Percentiles rank a stretch among this genome's conserved stretches.
These are phyloP conservation scores for Blakeslea trispora DNA, from an alignment of 371 early-diverging fungal genomes.

Conservation along the genomic window DNA sequence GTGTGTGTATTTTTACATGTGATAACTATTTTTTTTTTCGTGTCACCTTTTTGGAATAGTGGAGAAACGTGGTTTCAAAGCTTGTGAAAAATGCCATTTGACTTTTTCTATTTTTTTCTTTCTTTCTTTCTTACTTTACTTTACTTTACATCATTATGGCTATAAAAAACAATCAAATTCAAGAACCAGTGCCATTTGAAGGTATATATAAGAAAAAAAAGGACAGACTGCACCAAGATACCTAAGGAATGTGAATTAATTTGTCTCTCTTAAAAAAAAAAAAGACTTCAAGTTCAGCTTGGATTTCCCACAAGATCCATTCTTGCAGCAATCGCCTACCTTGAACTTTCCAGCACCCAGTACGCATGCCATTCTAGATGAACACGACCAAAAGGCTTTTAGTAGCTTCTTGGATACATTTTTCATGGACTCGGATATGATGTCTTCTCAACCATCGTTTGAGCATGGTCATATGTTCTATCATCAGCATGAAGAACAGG, in stretches of 20 bases:
- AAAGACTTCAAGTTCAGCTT: slow-evolving; percentile 17
- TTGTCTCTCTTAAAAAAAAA: no score
- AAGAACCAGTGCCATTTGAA: slow-evolving; percentile 39
- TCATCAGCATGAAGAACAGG: no score
- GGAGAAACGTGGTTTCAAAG: slow-evolving; percentile 20
- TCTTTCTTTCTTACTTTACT: slow-evolving; percentile 7
- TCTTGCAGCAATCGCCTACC: slow-evolving; percentile 15
- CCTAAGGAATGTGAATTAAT: background rate
- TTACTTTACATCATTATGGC: slow-evolving; percentile 9
- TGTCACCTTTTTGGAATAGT: slow-evolving; percentile 13
- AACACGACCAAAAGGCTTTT: slow-evolving; percentile 48
- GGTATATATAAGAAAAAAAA: slow-evolving; percentile 14
- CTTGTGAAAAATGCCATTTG: slow-evolving; percentile 12
- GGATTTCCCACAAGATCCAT: slow-evolving; percentile 7
- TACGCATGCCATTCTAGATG: slow-evolving; percentile 32
- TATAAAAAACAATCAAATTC: slow-evolving; percentile 9
- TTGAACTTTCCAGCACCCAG: slow-evolving; percentile 7
- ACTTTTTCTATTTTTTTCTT: slow-evolving; percentile 2
- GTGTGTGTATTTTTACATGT: no score
- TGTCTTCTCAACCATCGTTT: no score
- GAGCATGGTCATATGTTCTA: no score
- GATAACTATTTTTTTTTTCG: background rate
- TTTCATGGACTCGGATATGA: slow-evolving; percentile 38
- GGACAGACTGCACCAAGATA: no score
- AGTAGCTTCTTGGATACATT: slow-evolving; percentile 50